Base-by-base conservation (phyloP, 2,329 filamentous ascomycete species). In the Samsoniella hepiali region DNA sequence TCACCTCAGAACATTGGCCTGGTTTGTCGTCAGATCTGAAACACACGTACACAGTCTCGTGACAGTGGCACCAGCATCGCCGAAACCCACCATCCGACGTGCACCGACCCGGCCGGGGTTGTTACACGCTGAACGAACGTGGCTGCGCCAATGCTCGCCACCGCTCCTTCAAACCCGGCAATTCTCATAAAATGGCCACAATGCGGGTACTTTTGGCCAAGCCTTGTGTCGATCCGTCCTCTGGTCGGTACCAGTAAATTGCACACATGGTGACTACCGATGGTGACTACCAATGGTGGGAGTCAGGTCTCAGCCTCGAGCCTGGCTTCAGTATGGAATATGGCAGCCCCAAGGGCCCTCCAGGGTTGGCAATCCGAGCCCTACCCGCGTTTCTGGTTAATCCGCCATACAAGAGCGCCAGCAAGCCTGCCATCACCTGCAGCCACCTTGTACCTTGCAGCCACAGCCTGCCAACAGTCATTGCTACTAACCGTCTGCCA, bases 361-460 rank as follows among this genome's bases (percentile, higher is more conserved):
- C 9, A 44, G 8, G 36, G 34, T 27, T 42, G 17, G 22, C 36
- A 50, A 22, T 15, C 29, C 10, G 22, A 36, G 29, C 42, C 44
- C n/a, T 34, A 31, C 17, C 38, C 15, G 17, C 13, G 10, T 29
- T 49, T 29, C 15, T 34, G 15, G 22, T 17, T 45, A 15, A n/a
- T 22, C 10, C 15, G 49, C 13, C 49, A 32, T 32, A 13, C 49
- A 53, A 34, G 15, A 2, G 29, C 22, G 10, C n/a, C 22, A 13
- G 8, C 22, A 13, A 27, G 45, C 32, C n/a, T 15, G 40, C n/a
- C 31, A 8, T 36, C 29, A 44, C 13, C 40, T 58, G 55, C 55
- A 58, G 17, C 36, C 38, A 32, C 36, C n/a, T 40, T 13, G 54
- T 42, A n/a, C 54, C 55, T 47, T 58, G 42, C 38, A 58, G 54